Evolutionary conservation across 2,329 filamentous ascomycete genomes (phyloP), one percentile per base, ranked within the genome.

Genomic region (Nothopassalora personata): DNA sequence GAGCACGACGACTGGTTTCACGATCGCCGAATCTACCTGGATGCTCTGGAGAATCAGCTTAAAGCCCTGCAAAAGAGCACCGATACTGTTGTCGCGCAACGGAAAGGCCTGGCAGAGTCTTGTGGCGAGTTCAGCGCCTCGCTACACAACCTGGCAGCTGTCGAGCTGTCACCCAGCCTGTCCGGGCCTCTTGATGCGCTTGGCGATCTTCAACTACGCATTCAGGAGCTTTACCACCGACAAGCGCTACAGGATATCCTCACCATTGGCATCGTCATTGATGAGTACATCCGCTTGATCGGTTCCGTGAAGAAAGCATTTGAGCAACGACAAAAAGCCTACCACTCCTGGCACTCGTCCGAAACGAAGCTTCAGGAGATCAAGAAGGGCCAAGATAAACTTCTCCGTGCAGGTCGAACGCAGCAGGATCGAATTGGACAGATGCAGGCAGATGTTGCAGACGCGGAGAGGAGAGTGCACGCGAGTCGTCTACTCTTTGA

Each of bases 1-100:
- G 94, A 99, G 76, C 94, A 97, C 72, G 94, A 99, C 73, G 94
- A 99, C 77, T 99, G 93, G 94, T 99, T 99, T 77, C 93, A 99
- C 68, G 94, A 99, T 67, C 91, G 94, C 62, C 90, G 88, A 69
- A 85, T 97, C 57, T 99, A 99, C 71, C 83, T 99, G 10, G 94
- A 99, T 73, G 92, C 92, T 4, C 82, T 97, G 39, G 92, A 97
- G 71, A 91, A 86, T 67, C 93, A 97, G 73, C 82, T 71, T 61
- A 96, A 92, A 73, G 87, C 89, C 9, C 80, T 97, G 15, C 82
- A 97, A 68, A 97, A 97, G 76, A 89, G 92, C 18, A 95, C 96
- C 76, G 94, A 99, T 70, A 89, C 86, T 5, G 95, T 99, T 73
- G 90, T 99, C 1, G 82, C 82, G 36, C 94, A 99, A 76, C 87